phyloP scores from a whole-genome alignment of 768 basidiomycete species.

The Phanerochaete carnosa region DNA sequence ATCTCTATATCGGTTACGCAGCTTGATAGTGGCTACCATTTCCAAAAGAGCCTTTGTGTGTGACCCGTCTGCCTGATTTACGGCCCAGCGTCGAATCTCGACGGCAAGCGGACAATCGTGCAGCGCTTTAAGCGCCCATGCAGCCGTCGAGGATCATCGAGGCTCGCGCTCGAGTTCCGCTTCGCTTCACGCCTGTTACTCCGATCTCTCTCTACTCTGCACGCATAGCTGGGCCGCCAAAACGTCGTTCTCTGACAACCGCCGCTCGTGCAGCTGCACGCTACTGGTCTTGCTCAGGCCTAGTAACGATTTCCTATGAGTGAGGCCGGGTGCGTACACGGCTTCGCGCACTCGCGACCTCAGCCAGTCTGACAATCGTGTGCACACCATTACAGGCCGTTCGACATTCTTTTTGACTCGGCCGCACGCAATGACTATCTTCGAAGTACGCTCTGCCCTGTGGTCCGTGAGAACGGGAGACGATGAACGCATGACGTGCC shows the following conservation, averaged over 20 bases:
- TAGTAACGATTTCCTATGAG: constrained; percentile 70
- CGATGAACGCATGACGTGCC: neutral
- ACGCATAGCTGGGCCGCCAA: neutral
- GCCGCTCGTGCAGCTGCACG: constrained; percentile 60
- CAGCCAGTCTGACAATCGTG: neutral
- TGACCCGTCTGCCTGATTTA: neutral
- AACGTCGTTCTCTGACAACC: constrained; percentile 7
- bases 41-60: neutral
- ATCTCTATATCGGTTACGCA: neutral
- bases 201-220: neutral
- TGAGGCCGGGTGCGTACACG: constrained; percentile 54
- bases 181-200: neutral
- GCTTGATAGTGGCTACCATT: neutral
- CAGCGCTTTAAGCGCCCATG: neutral
- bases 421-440: constrained; percentile 61
- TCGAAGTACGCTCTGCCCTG: constrained; percentile 46
- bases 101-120: neutral
- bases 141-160: neutral
- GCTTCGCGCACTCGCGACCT: neutral
- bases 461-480: neutral
- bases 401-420: constrained; percentile 61
- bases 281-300: constrained; percentile 70
- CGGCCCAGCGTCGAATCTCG: neutral
- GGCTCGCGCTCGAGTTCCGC: neutral
- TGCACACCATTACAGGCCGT: constrained; percentile 37